Evolutionary conservation across 2,329 filamentous ascomycete genomes (phyloP), one percentile per base, ranked within the genome.

Genomic region (Paraphaeosphaeria sporulosa): DNA sequence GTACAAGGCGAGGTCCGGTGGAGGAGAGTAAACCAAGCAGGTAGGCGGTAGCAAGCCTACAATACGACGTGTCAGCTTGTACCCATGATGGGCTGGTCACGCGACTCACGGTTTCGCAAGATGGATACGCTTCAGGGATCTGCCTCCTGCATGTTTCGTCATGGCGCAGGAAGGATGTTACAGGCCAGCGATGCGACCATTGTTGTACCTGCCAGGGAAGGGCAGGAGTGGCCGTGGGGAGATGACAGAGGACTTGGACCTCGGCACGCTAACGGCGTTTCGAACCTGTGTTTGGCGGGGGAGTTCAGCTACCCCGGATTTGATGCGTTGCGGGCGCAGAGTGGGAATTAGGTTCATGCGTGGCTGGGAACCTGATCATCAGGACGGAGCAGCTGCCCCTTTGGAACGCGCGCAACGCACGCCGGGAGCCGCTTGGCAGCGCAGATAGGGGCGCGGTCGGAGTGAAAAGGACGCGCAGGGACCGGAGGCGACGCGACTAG

Each of bases 11-110:
- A 8, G 72, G 72, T 25, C 63, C 59, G n/a, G 65, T 66, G 42
- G 61, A 72, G 8, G 71, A 74, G 21, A 74, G 46, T 47, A 72
- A 68, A 9, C 60, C 74, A 9, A 76, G 64, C 8, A 68, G 2
- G 58, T 75, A 76, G 40, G 74, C 74, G 38, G 65, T 66, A 38
- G 61, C 66, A 40, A 71, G 64, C 4, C 68, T 72, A 47, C 1
- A 40, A 17, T 72, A 49, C 7, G 23, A 23, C n/a, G 36, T 42
- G 51, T 54, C 51, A 54, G 27, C 32, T 30, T 34, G 25, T 13
- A 34, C 15, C 32, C 10, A 21, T 4, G 19, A 1, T 49, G 34
- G 10, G 21, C 21, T 19, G 50, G 49, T 52, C 58, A 57, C 53
- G 58, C 50, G 34, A 67, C 63, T 64, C 46, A 69, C 61, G 62